Conservation (phyloP, 2,329 filamentous ascomycete species). For the Xylogone sp. region DNA sequence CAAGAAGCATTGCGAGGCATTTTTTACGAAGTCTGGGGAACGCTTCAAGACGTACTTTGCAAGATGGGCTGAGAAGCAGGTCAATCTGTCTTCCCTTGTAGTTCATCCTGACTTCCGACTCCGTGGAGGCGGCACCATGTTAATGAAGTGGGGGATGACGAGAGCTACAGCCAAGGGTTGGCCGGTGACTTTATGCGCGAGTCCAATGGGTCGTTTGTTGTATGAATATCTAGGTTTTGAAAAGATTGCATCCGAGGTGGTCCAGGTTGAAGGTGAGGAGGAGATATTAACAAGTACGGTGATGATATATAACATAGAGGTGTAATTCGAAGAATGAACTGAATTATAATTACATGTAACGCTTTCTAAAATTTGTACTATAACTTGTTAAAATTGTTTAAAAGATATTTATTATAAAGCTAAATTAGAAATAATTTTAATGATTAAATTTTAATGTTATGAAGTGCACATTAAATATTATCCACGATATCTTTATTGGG, state of each 20-base stretch:
- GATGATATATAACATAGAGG: too few relatives aligned
- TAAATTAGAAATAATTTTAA: too few relatives aligned
- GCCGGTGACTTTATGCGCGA: background rate
- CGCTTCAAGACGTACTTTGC: background rate
- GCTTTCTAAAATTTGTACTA: too few relatives aligned
- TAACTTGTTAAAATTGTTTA: too few relatives aligned
- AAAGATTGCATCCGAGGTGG: background rate
- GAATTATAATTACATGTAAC: too few relatives aligned
- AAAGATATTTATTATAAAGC: too few relatives aligned
- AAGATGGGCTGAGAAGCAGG: background rate
- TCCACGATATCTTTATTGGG: too few relatives aligned
- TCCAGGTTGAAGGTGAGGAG: conserved; percentile 25
- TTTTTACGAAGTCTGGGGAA: background rate
- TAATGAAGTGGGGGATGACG: conserved; percentile 1
- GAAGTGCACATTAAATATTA: too few relatives aligned
- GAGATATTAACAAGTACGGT: too few relatives aligned
- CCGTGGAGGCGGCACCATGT: background rate
- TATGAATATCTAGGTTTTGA: conserved; percentile 3
- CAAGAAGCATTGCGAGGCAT: too few relatives aligned
- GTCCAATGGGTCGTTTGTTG: conserved; percentile 3
- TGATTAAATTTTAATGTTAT: too few relatives aligned
- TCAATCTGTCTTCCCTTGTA: background rate
- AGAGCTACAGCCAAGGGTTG: background rate
- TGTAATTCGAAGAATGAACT: too few relatives aligned
- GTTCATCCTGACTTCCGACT: background rate